Evolutionary conservation across 1,284 basidiomycete genomes (phyloP).

Genomic region (Trichosporon sp.): DNA sequence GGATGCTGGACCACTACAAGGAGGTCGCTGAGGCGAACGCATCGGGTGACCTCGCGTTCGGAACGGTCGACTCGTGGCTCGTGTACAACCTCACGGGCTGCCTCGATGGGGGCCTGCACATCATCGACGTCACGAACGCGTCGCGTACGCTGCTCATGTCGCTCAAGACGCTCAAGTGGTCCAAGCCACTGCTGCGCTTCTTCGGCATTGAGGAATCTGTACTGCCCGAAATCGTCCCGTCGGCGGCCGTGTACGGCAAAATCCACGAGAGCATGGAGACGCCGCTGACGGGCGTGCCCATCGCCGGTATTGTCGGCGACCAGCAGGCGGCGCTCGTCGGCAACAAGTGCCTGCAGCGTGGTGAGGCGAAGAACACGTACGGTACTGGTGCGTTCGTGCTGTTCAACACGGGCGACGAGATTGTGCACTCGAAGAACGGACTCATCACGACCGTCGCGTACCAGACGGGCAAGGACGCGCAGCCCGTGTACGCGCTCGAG

Average conservation of each 20-base stretch:
- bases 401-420: conserved; percentile 80
- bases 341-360: conserved; percentile 81
- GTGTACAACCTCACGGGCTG: conserved; percentile 78
- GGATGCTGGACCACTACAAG: conserved; percentile 90
- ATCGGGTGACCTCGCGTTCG: conserved; percentile 76
- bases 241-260: conserved; percentile 85
- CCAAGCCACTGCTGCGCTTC: conserved; percentile 75
- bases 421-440: conserved; percentile 80
- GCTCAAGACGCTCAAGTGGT: conserved; percentile 76
- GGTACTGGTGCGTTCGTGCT: conserved; percentile 94
- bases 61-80: conserved; percentile 90
- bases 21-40: conserved; percentile 76
- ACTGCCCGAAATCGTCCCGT: conserved; percentile 82
- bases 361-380: conserved; percentile 91
- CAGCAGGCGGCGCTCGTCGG: conserved; percentile 95
- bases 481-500: conserved; percentile 88
- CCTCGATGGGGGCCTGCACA: conserved; percentile 64
- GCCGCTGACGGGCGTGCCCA: conserved; percentile 70
- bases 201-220: conserved; percentile 75
- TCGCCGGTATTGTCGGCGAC: conserved; percentile 90
- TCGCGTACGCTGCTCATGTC: conserved; percentile 93
- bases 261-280: conserved; percentile 57
- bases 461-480: conserved; percentile 66
- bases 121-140: conserved; percentile 94
- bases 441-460: conserved; percentile 89